Evolutionary conservation across 176 grass and related monocot genomes (phyloP).

Genomic region (Oryza australiensis): DNA sequence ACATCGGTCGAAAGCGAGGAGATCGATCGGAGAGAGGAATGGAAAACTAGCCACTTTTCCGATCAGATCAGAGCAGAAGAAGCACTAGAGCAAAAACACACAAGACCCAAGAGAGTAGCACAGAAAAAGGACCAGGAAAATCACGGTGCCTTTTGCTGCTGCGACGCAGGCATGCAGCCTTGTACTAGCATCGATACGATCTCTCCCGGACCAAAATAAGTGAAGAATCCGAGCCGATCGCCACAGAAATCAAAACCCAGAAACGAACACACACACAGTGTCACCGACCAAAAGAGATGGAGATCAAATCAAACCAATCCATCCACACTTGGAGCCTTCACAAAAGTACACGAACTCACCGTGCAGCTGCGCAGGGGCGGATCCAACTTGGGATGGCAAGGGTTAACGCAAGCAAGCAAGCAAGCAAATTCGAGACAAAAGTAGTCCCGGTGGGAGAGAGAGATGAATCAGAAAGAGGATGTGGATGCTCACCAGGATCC

Average conservation of each 20-base stretch:
- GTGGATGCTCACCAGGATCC: too few species aligned
- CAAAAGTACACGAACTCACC: background rate
- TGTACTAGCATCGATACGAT: background rate
- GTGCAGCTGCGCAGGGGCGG: too few species aligned
- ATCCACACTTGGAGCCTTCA: background rate
- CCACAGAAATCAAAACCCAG: background rate
- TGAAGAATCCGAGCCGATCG: background rate
- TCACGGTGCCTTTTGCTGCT: background rate
- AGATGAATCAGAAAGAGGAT: too few species aligned
- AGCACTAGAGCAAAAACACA: slow-evolving; percentile 3
- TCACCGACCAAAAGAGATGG: too few species aligned
- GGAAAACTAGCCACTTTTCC: slow-evolving; percentile 16
- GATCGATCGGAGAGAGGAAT: background rate
- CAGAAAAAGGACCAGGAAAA: background rate
- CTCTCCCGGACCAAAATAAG: background rate
- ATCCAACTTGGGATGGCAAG: too few species aligned
- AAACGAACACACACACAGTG: background rate
- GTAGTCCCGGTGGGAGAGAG: too few species aligned
- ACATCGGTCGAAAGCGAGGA: background rate
- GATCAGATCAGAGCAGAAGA: slow-evolving; percentile 11
- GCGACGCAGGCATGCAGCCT: background rate
- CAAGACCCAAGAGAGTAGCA: background rate
- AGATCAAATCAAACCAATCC: background rate
- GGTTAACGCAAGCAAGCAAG: too few species aligned
- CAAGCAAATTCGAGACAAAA: too few species aligned